Conservation (phyloP, 768 basidiomycete species). For the Tulasnella sp. region DNA sequence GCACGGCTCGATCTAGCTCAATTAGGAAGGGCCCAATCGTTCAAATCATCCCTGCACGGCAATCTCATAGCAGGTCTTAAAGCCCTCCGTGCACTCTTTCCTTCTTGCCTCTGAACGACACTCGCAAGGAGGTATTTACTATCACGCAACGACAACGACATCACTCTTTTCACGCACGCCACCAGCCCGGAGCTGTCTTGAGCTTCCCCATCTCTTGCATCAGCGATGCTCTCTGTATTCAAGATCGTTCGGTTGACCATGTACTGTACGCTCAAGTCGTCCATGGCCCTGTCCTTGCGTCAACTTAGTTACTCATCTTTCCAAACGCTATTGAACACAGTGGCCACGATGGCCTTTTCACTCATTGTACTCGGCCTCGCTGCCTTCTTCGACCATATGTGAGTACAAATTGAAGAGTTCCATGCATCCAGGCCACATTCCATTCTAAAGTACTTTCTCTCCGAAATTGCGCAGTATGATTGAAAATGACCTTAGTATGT, state of each 20-base stretch:
- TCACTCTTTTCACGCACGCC: no score
- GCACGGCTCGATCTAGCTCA: no score
- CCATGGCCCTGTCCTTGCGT: no score
- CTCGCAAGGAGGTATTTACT: no score
- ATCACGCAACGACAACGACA: no score
- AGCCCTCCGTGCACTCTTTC: no score
- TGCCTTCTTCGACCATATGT: constrained; percentile 59
- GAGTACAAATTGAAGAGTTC: constrained; percentile 57
- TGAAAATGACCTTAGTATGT: constrained; percentile 42
- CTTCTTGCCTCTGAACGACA: no score
- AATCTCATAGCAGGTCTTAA: no score
- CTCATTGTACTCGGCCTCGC: constrained; percentile 71
- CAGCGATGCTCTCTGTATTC: constrained; percentile 17
- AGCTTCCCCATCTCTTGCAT: not conserved
- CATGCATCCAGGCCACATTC: not conserved
- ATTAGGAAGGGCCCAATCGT: no score
- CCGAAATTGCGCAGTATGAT: not conserved
- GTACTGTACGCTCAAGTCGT: not conserved
- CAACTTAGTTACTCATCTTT: not conserved
- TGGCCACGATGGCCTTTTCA: constrained; percentile 57
- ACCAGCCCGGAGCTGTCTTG: no score
- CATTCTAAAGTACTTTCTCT: not conserved
- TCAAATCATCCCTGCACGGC: no score
- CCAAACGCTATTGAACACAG: constrained; percentile 28
- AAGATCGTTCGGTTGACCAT: constrained; percentile 17